Percentiles rank a stretch among this genome's conserved stretches.
Evolutionary conservation across 345 rosid species (phyloP).

Genomic region (Eucalyptus curtisii): DNA sequence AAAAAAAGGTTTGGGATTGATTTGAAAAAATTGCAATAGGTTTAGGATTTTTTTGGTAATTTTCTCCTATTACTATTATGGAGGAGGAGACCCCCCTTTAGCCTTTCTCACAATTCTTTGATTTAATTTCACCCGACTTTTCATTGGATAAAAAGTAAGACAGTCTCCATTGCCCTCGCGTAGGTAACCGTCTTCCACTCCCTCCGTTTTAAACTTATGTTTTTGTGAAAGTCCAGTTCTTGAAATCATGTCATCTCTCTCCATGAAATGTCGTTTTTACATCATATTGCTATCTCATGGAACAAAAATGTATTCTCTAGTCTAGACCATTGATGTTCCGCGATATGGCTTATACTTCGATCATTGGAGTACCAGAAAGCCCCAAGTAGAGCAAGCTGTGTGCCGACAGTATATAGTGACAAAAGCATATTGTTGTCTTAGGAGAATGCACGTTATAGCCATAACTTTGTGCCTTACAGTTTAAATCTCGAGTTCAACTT

Average conservation of each 20-base stretch:
- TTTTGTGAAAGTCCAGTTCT: neutral
- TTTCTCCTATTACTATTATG: too few species aligned
- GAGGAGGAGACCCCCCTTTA: neutral
- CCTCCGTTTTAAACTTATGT: neutral
- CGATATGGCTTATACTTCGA: neutral
- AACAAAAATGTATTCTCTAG: neutral
- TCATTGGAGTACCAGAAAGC: neutral
- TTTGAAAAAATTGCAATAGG: rapidly evolving
- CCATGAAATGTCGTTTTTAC: neutral
- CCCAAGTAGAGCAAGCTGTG: neutral
- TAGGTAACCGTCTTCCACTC: neutral
- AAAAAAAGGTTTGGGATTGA: rapidly evolving
- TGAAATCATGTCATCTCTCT: neutral
- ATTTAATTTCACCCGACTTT: neutral
- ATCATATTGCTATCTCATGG: neutral
- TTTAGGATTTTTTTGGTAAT: rapidly evolving
- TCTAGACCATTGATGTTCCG: neutral
- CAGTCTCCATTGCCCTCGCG: neutral
- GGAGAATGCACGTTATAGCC: neutral
- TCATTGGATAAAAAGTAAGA: neutral
- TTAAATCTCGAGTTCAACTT: neutral
- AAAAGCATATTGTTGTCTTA: neutral
- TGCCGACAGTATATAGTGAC: neutral
- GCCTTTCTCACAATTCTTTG: neutral
- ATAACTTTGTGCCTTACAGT: neutral